A percentile compares a stretch with the other conserved stretches of the same genome.
phyloP scores from a whole-genome alignment of 192 early-diverging fungal genomes.

The Entomortierella chlamydospora region DNA sequence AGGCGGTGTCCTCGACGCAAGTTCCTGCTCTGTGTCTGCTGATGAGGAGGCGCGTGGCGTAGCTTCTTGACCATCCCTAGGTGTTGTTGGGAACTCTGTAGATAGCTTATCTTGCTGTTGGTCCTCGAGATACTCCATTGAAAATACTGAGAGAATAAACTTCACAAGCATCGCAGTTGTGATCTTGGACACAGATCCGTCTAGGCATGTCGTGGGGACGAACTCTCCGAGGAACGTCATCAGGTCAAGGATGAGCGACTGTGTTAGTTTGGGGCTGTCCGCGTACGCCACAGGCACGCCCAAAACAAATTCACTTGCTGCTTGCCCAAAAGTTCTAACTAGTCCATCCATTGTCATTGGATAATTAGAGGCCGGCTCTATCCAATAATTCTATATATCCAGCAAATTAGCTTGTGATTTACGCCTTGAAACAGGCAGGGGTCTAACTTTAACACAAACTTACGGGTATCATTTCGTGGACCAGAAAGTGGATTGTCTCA shows the following conservation, averaged over 20 bases:
- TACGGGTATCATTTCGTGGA: slow-evolving; percentile 47
- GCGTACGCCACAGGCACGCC: slow-evolving; percentile 5
- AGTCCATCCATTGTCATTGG: slow-evolving; percentile 32
- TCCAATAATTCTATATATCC: slow-evolving; percentile 28
- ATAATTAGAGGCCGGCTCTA: slow-evolving; percentile 33
- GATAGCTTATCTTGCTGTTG: slow-evolving; percentile 5
- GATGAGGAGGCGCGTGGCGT: slow-evolving; percentile 25
- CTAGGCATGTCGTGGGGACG: slow-evolving; percentile 29
- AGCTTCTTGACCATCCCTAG: slow-evolving; percentile 6
- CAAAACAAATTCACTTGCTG: slow-evolving; percentile 34
- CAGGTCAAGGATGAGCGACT: slow-evolving; percentile 30
- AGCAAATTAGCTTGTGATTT: not conserved
- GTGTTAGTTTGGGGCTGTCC: slow-evolving; percentile 20
- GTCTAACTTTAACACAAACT: not conserved
- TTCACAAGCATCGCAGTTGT: slow-evolving; percentile 11
- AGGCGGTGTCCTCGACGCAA: slow-evolving; percentile 30
- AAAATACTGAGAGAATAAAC: slow-evolving; percentile 26
- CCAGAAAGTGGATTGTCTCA: slow-evolving; percentile 7
- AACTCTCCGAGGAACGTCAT: slow-evolving; percentile 21
- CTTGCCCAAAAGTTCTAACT: slow-evolving; percentile 18
- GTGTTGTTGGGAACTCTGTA: not conserved
- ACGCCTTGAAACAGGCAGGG: not conserved
- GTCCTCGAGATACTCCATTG: slow-evolving; percentile 26
- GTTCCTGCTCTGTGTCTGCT: slow-evolving; percentile 10
- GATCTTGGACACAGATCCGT: slow-evolving; percentile 7